phyloP scores from a whole-genome alignment of 139 green algal genomes.

The Desmodesmus armatus region DNA sequence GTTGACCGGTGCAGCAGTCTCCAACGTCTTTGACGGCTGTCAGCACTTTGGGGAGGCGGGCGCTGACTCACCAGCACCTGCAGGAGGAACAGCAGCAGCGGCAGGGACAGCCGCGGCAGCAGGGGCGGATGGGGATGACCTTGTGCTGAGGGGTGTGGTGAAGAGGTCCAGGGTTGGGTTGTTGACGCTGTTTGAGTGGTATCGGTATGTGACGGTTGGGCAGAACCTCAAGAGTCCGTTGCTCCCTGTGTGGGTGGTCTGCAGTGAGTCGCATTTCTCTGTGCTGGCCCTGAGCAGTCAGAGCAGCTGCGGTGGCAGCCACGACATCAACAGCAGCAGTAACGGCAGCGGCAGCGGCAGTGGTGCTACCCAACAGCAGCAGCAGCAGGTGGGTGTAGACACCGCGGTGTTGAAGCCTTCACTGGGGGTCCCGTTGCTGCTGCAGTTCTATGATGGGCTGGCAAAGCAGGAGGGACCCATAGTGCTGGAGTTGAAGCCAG shows the following conservation, averaged over 20 bases:
- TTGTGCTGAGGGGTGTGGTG: constrained; percentile 60
- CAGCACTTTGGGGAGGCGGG: neutral
- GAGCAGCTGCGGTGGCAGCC: neutral
- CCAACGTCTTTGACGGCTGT: constrained; percentile 74
- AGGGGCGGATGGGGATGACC: neutral
- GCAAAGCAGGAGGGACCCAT: constrained; percentile 61
- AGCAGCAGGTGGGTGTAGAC: neutral
- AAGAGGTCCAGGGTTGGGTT: constrained; percentile 59
- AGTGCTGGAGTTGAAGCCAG: constrained; percentile 29
- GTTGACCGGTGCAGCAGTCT: constrained; percentile 50
- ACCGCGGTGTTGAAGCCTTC: too few species aligned
- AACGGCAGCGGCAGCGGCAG: neutral
- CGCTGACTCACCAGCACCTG: neutral
- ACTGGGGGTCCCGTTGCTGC: constrained; percentile 58
- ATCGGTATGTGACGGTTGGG: constrained; percentile 63
- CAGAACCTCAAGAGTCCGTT: constrained; percentile 69
- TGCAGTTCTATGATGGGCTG: constrained; percentile 75
- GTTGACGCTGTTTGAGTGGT: constrained; percentile 81
- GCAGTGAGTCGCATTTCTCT: constrained; percentile 82
- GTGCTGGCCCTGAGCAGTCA: constrained; percentile 58
- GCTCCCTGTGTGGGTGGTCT: constrained; percentile 80
- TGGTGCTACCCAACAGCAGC: neutral
- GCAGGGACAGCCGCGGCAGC: constrained; percentile 20
- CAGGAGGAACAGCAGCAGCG: constrained; percentile 40
- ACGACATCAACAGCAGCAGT: neutral